phyloP scores from a whole-genome alignment of 495 filamentous ascomycete species.

The Neurospora pannonica region DNA sequence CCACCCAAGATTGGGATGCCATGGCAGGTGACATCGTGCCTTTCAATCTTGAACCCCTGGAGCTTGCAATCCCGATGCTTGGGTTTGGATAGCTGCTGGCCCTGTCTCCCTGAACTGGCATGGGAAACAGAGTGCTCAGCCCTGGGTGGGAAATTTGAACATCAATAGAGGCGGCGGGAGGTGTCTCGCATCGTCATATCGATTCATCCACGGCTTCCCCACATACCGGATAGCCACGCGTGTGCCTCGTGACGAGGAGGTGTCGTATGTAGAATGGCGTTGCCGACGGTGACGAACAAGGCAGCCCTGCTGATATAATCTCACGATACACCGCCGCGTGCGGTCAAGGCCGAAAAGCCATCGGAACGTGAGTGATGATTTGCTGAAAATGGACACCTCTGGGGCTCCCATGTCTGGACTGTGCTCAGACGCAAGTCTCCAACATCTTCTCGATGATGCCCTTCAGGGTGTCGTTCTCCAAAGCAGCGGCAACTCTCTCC shows the following conservation, averaged over 20 bases:
- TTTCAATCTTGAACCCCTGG: background rate
- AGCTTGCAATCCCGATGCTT: background rate
- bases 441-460: conserved; percentile 88
- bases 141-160: background rate
- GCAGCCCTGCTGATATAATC: background rate
- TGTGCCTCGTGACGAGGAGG: background rate
- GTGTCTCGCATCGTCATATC: background rate
- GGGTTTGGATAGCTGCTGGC: background rate
- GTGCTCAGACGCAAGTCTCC: conserved; percentile 52
- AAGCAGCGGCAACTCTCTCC: conserved; percentile 85
- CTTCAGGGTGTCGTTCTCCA: conserved; percentile 89
- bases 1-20: background rate
- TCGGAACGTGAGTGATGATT: background rate
- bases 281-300: background rate
- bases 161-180: background rate
- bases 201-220: background rate
- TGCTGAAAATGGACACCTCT: background rate
- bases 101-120: background rate
- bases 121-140: background rate
- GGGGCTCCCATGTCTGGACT: background rate
- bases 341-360: background rate
- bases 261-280: background rate
- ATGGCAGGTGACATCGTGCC: background rate
- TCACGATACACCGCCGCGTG: background rate
- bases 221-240: background rate